phyloP scores from a whole-genome alignment of 1,284 basidiomycete species.

The Cryptococcus sp. region DNA sequence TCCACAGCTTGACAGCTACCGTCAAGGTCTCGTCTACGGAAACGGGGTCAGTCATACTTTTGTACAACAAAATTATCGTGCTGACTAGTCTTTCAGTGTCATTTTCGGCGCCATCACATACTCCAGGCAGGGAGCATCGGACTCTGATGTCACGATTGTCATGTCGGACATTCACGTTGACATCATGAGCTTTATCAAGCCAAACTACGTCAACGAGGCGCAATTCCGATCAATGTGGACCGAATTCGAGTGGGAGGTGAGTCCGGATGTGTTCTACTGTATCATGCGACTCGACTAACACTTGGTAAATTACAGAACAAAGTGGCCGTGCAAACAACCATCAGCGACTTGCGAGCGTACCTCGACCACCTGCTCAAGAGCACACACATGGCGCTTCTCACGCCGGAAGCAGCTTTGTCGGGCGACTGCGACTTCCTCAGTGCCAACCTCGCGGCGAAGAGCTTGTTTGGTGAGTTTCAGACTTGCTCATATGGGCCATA shows the following conservation, averaged over 20 bases:
- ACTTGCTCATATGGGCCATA: too few relatives aligned
- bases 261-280: neutral
- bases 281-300: neutral
- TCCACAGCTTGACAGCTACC: slow-evolving; percentile 98
- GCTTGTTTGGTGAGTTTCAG: slow-evolving; percentile 70
- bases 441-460: slow-evolving; percentile 90
- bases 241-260: slow-evolving; percentile 91
- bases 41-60: slow-evolving; percentile 62
- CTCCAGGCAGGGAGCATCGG: slow-evolving; percentile 84
- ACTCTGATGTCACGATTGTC: slow-evolving; percentile 77
- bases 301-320: slow-evolving; percentile 62
- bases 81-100: slow-evolving; percentile 54
- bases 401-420: slow-evolving; percentile 84
- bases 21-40: slow-evolving; percentile 98
- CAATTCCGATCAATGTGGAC: slow-evolving; percentile 99
- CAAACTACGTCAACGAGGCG: slow-evolving; percentile 91
- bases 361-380: slow-evolving; percentile 86
- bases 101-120: slow-evolving; percentile 98
- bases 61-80: neutral
- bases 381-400: slow-evolving; percentile 96
- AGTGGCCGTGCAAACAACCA: slow-evolving; percentile 83
- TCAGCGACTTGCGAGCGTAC: slow-evolving; percentile 79
- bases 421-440: slow-evolving; percentile 93
- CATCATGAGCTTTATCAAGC: slow-evolving; percentile 99
- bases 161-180: slow-evolving; percentile 93